A percentile compares a stretch with the other conserved stretches of the same genome.
phyloP scores from a whole-genome alignment of 352 stramenopile species.

The Thalassiosira allenii region DNA sequence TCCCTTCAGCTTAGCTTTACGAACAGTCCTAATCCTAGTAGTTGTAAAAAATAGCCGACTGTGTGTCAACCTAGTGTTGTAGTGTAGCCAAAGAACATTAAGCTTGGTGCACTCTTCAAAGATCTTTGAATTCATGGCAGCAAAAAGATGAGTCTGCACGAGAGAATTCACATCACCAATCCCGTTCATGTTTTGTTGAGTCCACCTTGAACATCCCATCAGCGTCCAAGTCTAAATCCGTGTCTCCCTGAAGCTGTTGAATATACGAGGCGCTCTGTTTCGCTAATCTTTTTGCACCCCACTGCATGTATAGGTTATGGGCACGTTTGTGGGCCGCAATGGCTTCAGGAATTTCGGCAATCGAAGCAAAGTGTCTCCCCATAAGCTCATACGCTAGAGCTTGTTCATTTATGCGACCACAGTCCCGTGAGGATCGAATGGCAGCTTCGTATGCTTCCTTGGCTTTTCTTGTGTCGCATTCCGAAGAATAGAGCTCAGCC shows the following conservation, averaged over 20 bases:
- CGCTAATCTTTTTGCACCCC: conserved; percentile 9
- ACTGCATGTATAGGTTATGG: conserved; percentile 9
- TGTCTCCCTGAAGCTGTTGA: no score
- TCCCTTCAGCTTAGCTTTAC: no score
- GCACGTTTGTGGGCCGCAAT: conserved; percentile 3
- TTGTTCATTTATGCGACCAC: conserved; percentile 12
- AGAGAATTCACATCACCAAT: background rate
- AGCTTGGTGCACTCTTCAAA: no score
- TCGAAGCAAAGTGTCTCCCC: conserved; percentile 2
- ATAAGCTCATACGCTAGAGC: conserved; percentile 14
- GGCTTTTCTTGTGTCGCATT: background rate
- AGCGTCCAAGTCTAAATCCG: no score
- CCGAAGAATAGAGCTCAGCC: background rate
- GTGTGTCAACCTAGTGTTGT: no score
- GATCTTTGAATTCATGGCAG: background rate
- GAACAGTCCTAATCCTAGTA: no score
- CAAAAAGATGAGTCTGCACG: background rate
- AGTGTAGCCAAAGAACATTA: no score
- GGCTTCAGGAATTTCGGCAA: background rate
- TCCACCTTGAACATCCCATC: background rate
- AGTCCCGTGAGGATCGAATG: background rate
- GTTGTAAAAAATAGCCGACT: no score
- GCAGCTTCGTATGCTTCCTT: conserved; percentile 6
- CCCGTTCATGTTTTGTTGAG: background rate
- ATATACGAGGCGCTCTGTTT: no score